These are phyloP conservation scores for Coriolopsis trogii DNA, from an alignment of 1,284 basidiomycete genomes.

Conservation along the genomic window DNA sequence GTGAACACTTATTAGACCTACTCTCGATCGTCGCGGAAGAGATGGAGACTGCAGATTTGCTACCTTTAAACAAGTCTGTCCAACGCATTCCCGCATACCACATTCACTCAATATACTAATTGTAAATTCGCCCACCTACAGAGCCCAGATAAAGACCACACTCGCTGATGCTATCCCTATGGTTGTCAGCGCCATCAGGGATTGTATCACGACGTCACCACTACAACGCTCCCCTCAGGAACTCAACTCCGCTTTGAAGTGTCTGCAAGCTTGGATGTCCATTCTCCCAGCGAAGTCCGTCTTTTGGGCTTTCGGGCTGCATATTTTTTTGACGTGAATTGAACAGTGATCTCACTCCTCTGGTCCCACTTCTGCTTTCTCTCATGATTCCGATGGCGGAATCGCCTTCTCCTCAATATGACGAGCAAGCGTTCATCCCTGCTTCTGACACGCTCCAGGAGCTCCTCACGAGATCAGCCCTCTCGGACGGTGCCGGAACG, in stretches of 20 bases:
- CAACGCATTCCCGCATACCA: background rate
- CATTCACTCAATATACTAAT: background rate
- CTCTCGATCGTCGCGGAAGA: conserved; percentile 86
- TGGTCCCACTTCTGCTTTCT: conserved; percentile 64
- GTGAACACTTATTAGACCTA: conserved; percentile 73
- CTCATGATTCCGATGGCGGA: conserved; percentile 54
- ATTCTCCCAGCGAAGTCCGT: conserved; percentile 69
- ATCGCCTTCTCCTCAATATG: conserved; percentile 34
- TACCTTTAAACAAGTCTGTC: conserved; percentile 74
- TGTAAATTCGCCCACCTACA: conserved; percentile 29
- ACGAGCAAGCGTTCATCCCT: conserved; percentile 59
- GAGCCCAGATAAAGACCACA: conserved; percentile 63
- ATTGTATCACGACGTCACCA: conserved; percentile 44
- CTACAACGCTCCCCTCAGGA: conserved; percentile 44
- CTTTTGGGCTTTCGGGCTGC: background rate
- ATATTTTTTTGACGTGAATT: conserved; percentile 3
- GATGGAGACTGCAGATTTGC: conserved; percentile 70
- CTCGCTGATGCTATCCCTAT: conserved; percentile 67
- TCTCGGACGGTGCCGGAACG: conserved; percentile 72
- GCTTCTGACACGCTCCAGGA: conserved; percentile 78
- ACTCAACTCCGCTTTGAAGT: conserved; percentile 72
- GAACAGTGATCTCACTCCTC: conserved; percentile 58
- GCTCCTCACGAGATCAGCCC: conserved; percentile 71
- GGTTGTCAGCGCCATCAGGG: conserved; percentile 68
- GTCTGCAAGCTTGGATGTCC: conserved; percentile 81